Conservation (phyloP, 306 rosid species). For the Cucumis hystrix region DNA sequence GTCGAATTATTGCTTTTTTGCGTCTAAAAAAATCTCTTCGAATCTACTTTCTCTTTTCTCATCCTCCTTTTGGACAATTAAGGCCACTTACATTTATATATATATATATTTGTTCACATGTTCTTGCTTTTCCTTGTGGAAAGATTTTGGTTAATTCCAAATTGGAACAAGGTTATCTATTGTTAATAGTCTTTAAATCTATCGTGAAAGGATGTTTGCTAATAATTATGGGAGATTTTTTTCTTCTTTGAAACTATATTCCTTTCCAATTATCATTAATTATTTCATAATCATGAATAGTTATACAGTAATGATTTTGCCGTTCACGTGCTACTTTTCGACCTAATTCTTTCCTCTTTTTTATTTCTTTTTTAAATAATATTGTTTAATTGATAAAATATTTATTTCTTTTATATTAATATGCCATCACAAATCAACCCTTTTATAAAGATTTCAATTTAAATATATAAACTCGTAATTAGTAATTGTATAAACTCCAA, state of each 20-base stretch:
- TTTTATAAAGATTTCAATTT: too few relatives aligned
- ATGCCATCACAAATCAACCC: too few relatives aligned
- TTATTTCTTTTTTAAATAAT: too few relatives aligned
- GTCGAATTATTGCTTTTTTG: neutral
- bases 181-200: neutral
- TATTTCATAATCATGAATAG: neutral
- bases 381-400: neutral
- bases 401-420: neutral
- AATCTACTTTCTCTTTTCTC: neutral
- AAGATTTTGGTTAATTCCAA: neutral
- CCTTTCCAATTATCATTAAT: neutral
- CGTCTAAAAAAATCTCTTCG: neutral
- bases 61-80: neutral
- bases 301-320: neutral
- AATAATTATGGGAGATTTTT: neutral
- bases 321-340: neutral
- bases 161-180: neutral
- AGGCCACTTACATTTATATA: neutral
- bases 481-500: too few relatives aligned
- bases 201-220: neutral
- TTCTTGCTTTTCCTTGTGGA: neutral
- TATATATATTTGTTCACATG: neutral
- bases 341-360: neutral
- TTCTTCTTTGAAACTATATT: neutral
- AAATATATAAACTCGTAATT: too few relatives aligned